These are phyloP conservation scores for Acer negundo DNA, from an alignment of 345 rosid species.

Conservation along the genomic window DNA sequence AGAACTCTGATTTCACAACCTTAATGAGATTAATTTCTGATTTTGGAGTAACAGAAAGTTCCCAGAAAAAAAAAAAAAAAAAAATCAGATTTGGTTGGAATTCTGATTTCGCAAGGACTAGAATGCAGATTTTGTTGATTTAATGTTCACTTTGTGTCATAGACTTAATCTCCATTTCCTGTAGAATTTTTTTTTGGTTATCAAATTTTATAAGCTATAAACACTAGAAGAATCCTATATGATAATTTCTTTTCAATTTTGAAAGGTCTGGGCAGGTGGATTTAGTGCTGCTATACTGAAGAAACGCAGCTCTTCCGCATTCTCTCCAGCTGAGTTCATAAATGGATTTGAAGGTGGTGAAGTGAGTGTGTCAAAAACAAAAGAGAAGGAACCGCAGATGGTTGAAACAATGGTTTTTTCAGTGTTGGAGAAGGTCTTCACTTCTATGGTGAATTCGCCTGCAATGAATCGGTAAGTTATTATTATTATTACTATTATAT, in stretches of 20 bases:
- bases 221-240: background rate
- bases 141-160: background rate
- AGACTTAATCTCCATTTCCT: background rate
- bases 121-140: slow-evolving; percentile 3
- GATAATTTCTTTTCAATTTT: slow-evolving; percentile 17
- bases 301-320: slow-evolving; percentile 49
- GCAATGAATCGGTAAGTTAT: slow-evolving; percentile 57
- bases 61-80: background rate
- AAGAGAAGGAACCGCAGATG: slow-evolving; percentile 36
- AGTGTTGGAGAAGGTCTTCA: slow-evolving; percentile 61
- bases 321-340: slow-evolving; percentile 20
- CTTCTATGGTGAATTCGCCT: slow-evolving; percentile 50
- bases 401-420: slow-evolving; percentile 51
- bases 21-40: background rate
- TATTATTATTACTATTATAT: too few relatives aligned
- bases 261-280: slow-evolving; percentile 94
- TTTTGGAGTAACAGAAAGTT: background rate
- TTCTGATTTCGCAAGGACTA: background rate
- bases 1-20: background rate
- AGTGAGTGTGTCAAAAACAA: slow-evolving; percentile 14
- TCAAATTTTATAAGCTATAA: background rate
- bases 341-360: slow-evolving; percentile 22
- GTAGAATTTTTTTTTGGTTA: background rate
- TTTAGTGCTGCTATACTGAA: slow-evolving; percentile 76
- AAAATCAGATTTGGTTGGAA: too few relatives aligned